Evolutionary conservation across 805 yeast species (phyloP), one percentile per base, ranked within the genome.

Genomic region (Pichia insulana): DNA sequence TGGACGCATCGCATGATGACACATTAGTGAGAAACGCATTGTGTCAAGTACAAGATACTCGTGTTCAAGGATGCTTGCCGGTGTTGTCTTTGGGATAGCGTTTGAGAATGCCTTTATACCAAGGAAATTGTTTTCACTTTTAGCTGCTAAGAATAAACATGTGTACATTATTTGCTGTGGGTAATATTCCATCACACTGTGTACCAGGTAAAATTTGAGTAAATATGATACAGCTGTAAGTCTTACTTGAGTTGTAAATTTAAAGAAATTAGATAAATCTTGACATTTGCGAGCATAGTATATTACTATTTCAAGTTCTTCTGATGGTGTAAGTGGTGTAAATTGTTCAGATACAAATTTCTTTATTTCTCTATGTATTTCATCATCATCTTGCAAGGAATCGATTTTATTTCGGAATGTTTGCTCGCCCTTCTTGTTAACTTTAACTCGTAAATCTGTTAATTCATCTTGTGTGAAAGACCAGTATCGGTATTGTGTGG

Each of bases 111-210:
- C 73, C 34, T 83, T 82, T 46, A 90, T 83, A 22, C 95, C 76
- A 26, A 92, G 82, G 62, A 89, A 90, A 59, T 77, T 81, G 63
- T 92, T 90, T 56, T 92, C 98, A 15, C 89, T 76, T 62, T 92
- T 92, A 34, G 96, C 89, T 6, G 97, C 96, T 28, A 92, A 66
- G 58, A 88, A 92, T 11, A 92, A 73, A 48, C 95, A 82, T 2
- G 94, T 82, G 41, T 78, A 73, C 63, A 92, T 70, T 16, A 92
- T 71, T 45, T 78, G 74, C 55, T 85, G 84, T 10, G 98, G 98
- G 54, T 86, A 92, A 53, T 74, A 76, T 50, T 87, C 88, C 87
- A 88, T 80, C 22, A 84, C 90, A 22, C 90, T 80, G 58, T 88
- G 78, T 19, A 71, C 71, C 31, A 92, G 67, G 59, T 80, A 92